Evolutionary conservation across 129 eudicot species (phyloP), one percentile per base, ranked within the genome.

Genomic region (Flaveria brownii): DNA sequence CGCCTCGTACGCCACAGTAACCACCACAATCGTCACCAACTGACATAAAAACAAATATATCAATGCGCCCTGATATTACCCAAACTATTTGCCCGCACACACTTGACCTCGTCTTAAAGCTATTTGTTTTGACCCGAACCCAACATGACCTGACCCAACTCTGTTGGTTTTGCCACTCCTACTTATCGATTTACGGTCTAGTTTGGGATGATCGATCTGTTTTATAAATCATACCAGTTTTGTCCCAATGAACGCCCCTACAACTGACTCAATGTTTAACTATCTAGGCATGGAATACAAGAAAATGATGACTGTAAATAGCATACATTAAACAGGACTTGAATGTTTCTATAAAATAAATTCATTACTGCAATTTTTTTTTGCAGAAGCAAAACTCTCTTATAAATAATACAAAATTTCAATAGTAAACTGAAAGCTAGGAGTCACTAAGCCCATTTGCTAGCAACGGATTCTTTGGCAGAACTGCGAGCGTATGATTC

Each of bases 391-490:
- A 30, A 15, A 15, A 63, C 69, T 33, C 2, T 26, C 67, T 25
- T 61, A 23, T 61, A 61, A 5, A 30, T 30, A 6, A 30, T 28
- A 62, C 68, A 62, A 62, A 62, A 26, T 42, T 62, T 62, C 4
- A 62, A 14, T 6, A 59, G 14, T 3, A 80, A 73, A 42, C 74
- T 5, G 13, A 45, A 74, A 61, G 14, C 65, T 28, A 80, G 70
- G 78, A 89, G 80, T 82, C 82, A 43, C 83, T 87, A 81, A 5
- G 90, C 97, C 97, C 96, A 92, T 89, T 92, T 92, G 78, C 84
- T 84, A 80, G 86, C 84, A 45, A 92, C 97, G 1, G 85, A 84
- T 10, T 89, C 88, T 80, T 88, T 87, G 47, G 97, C 96, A 62
- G 96, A 87, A 81, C 50, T 72, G 13, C 70, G 80, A 23, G 79